Percentiles rank a stretch among this genome's conserved stretches.
Evolutionary conservation across 768 basidiomycete species (phyloP).

Genomic region (Tubosaeta brunneosetosa): DNA sequence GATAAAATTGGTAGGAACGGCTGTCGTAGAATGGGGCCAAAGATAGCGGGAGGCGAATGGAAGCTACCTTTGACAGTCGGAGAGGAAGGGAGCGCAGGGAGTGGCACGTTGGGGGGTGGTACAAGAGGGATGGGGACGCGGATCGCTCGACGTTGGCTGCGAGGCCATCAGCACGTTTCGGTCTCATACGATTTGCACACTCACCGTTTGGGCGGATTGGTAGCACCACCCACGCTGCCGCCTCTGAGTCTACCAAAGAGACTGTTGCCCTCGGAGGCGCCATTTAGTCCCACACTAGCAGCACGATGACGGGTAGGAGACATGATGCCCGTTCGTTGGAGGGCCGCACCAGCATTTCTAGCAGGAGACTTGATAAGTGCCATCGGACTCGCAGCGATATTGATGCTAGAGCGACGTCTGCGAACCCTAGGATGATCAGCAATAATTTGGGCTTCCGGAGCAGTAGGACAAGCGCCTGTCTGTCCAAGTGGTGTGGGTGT

Average conservation of each 20-base stretch:
- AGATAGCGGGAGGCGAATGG: slow-evolving; percentile 17
- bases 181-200: slow-evolving; percentile 11
- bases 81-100: slow-evolving; percentile 25
- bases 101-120: slow-evolving; percentile 28
- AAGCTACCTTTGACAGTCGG: slow-evolving; percentile 16
- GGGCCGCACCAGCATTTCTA: slow-evolving; percentile 46
- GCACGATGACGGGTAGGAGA: slow-evolving; percentile 42
- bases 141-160: slow-evolving; percentile 38
- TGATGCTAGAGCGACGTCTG: slow-evolving; percentile 61
- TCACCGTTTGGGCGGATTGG: slow-evolving; percentile 29
- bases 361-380: slow-evolving; percentile 53
- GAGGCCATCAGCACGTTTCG: not conserved
- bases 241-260: slow-evolving; percentile 52
- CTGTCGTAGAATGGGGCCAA: slow-evolving; percentile 16
- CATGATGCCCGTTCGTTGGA: slow-evolving; percentile 42
- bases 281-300: slow-evolving; percentile 38
- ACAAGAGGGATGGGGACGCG: slow-evolving; percentile 27
- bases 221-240: slow-evolving; percentile 42
- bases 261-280: slow-evolving; percentile 36
- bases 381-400: slow-evolving; percentile 49
- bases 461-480: slow-evolving; percentile 21
- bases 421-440: slow-evolving; percentile 44
- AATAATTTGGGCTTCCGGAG: slow-evolving; percentile 14
- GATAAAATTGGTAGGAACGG: slow-evolving; percentile 9
- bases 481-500: slow-evolving; percentile 13